These are phyloP conservation scores for Kazachstania psychrophila DNA, from an alignment of 805 yeast genomes.

Conservation along the genomic window DNA sequence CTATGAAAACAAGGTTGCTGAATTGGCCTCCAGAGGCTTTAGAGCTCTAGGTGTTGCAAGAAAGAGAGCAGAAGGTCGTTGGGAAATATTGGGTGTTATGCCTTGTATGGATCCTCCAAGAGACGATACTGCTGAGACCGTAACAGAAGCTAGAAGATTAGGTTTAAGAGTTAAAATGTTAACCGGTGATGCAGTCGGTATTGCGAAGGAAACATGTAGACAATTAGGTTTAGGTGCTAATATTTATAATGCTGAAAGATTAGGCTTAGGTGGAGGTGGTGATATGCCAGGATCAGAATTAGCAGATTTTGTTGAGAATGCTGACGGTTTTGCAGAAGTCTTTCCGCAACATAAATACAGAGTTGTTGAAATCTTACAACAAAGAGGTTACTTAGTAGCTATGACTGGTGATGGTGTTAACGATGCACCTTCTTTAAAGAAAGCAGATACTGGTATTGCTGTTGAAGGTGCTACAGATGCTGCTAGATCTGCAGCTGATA, in stretches of 20 bases:
- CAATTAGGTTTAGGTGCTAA: conserved; percentile 94
- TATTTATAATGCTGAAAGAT: conserved; percentile 93
- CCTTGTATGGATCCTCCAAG: conserved; percentile 99
- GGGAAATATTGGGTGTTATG: conserved; percentile 97
- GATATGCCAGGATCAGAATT: conserved; percentile 95
- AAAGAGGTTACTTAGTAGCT: conserved; percentile 94
- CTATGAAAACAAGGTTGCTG: conserved; percentile 94
- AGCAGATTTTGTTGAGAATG: conserved; percentile 94
- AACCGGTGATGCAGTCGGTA: conserved; percentile 99
- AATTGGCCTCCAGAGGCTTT: conserved; percentile 96
- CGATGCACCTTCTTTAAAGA: conserved; percentile 95
- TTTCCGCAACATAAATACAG: conserved; percentile 97
- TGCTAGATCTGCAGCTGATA: conserved; percentile 94
- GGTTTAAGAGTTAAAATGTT: conserved; percentile 96
- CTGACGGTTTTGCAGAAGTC: conserved; percentile 97
- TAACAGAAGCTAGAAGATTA: conserved; percentile 77
- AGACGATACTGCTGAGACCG: conserved; percentile 94
- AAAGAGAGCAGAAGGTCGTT: conserved; percentile 95
- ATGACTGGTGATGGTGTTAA: conserved; percentile 99
- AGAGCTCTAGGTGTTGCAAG: conserved; percentile 97
- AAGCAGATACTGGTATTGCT: conserved; percentile 94
- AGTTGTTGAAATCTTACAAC: conserved; percentile 90
- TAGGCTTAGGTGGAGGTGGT: conserved; percentile 93
- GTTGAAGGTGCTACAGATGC: conserved; percentile 98
- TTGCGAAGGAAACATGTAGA: conserved; percentile 96